Evolutionary conservation across 306 rosid species (phyloP), one percentile per base, ranked within the genome.

Genomic region (Morella rubra): DNA sequence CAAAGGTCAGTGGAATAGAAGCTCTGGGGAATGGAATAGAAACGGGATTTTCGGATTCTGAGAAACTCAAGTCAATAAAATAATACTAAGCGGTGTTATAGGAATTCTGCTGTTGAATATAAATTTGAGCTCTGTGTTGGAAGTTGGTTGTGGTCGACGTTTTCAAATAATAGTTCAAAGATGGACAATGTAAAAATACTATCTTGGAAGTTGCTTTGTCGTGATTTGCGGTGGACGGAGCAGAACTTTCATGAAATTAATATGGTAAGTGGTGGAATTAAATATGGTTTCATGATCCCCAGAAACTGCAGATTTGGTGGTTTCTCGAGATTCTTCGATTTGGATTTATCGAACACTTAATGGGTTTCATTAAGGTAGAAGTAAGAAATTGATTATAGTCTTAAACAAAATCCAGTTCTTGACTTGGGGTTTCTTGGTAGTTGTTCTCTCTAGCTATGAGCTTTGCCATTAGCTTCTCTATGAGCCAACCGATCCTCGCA

Each of bases 21-120:
- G 86, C 93, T 91, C 81, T 91, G 97, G 96, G 81, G 96, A 96
- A 96, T 91, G 98, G 99, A 96, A 96, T 96, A 91, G 99, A 96
- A 96, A 87, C 99, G 71, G 98, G 93, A 92, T 89, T 91, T 89
- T 86, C 81, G 86, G 86, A 91, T 89, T 88, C 82, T 85, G 81
- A 92, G 97, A 90, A 77, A 62, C 84, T 81, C 71, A 44, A 74
- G 68, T 72, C 88, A 83, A 81, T 89, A 75, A 44, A 77, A 80
- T 75, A 85, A 84, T 84, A 75, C 76, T 40, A 67, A 73, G 32
- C 78, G 76, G 71, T 81, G 81, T 79, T 60, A 71, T 58, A 74
- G 73, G 81, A 79, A 80, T 89, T 79, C 49, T 62, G 68, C 47
- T 13, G 77, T 85, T 84, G 70, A 70, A 54, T 73, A 10, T 54